phyloP scores from a whole-genome alignment of 306 rosid species.

The Citrullus colocynthis region DNA sequence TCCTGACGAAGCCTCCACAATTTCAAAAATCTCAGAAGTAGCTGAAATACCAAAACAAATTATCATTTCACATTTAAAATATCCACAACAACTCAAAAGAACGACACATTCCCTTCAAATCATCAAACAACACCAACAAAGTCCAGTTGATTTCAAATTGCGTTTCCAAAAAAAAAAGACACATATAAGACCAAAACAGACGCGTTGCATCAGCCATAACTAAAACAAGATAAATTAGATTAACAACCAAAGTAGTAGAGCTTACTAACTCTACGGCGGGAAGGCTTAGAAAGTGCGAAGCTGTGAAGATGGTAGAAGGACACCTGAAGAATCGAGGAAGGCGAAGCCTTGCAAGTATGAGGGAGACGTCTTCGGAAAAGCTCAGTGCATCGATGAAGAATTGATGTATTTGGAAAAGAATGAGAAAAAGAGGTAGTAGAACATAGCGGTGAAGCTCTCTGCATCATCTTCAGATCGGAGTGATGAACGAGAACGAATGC shows the following conservation, averaged over 20 bases:
- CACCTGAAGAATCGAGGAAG: constrained; percentile 11
- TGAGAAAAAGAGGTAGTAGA: constrained; percentile 18
- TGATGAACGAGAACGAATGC: background rate
- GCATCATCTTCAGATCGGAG: constrained; percentile 14
- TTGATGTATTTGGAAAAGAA: constrained; percentile 13
- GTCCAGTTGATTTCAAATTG: background rate
- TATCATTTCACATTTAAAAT: background rate
- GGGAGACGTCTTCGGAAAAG: constrained; percentile 13
- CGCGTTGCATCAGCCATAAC: background rate
- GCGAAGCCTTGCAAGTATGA: background rate
- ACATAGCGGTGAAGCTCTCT: constrained; percentile 26
- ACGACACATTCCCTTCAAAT: background rate
- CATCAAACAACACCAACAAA: background rate
- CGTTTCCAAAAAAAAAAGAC: background rate
- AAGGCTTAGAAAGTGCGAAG: constrained; percentile 19
- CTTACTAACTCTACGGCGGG: constrained; percentile 34
- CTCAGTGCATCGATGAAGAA: constrained; percentile 18
- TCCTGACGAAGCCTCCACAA: constrained; percentile 16
- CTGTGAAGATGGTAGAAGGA: constrained; percentile 17
- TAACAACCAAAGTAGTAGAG: background rate
- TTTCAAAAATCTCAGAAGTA: constrained; percentile 31
- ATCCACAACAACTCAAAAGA: background rate
- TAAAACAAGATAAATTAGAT: background rate
- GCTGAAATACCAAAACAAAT: constrained; percentile 25
- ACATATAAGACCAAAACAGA: background rate